Conservation (phyloP, 495 filamentous ascomycete genomes). For the Penicillium taxi region DNA sequence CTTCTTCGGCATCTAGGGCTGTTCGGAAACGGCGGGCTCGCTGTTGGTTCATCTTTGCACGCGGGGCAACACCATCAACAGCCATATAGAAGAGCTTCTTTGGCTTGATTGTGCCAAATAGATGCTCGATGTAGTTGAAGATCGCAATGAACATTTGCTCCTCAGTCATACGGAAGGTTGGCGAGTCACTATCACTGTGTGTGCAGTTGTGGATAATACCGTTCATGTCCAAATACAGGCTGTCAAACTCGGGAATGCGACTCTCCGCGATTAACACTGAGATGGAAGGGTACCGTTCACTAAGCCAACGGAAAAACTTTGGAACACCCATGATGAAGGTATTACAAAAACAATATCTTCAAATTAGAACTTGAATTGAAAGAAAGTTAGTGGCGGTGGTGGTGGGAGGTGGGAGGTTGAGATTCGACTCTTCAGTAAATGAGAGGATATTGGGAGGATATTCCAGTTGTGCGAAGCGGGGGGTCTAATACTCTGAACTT, state of each 20-base stretch:
- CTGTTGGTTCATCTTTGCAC: slow-evolving; percentile 99
- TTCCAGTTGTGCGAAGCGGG: too few relatives aligned
- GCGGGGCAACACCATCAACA: slow-evolving; percentile 92
- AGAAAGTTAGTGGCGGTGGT: neutral
- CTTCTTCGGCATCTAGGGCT: slow-evolving; percentile 80
- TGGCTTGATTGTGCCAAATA: slow-evolving; percentile 97
- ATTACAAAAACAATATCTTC: too few relatives aligned
- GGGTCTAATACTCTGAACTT: too few relatives aligned
- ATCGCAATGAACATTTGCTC: slow-evolving; percentile 99
- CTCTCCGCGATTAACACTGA: slow-evolving; percentile 98
- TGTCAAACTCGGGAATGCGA: slow-evolving; percentile 98
- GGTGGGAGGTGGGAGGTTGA: too few relatives aligned
- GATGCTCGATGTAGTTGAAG: slow-evolving; percentile 99
- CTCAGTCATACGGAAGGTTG: slow-evolving; percentile 88
- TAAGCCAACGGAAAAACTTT: slow-evolving; percentile 94
- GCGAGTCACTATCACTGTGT: slow-evolving; percentile 86
- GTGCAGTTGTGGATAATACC: slow-evolving; percentile 99
- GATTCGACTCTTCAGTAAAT: too few relatives aligned
- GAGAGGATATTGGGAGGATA: too few relatives aligned
- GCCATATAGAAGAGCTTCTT: slow-evolving; percentile 99
- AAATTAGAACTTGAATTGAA: slow-evolving; percentile 2
- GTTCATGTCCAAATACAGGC: slow-evolving; percentile 98
- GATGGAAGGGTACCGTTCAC: slow-evolving; percentile 97
- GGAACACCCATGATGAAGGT: slow-evolving; percentile 79
- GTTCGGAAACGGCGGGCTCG: slow-evolving; percentile 92